These are phyloP conservation scores for Dactylellina cionopaga DNA, from an alignment of 2,329 filamentous ascomycete species.

Conservation along the genomic window DNA sequence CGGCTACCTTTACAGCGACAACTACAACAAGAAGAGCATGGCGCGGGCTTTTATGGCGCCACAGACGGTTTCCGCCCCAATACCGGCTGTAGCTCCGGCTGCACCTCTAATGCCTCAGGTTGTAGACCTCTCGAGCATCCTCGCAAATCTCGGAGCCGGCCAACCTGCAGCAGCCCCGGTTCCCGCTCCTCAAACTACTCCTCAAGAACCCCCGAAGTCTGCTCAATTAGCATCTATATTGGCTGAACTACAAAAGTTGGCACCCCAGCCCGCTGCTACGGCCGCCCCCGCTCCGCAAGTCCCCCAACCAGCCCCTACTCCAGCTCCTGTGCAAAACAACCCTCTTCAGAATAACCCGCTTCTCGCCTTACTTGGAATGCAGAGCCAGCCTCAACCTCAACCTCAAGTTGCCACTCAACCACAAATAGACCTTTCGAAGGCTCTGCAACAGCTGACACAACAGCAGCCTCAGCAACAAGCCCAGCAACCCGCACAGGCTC, in stretches of 20 bases:
- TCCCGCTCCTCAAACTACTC: constrained; percentile 3
- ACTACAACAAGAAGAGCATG: constrained; percentile 35
- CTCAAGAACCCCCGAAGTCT: constrained; percentile 24
- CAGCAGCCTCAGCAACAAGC: constrained; percentile 13
- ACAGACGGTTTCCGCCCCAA: not conserved
- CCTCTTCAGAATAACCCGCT: constrained; percentile 33
- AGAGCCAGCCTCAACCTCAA: constrained; percentile 26
- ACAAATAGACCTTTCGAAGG: constrained; percentile 22
- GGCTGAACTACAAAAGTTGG: constrained; percentile 38
- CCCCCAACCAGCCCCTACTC: constrained; percentile 23
- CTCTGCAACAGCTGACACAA: constrained; percentile 29
- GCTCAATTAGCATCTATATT: constrained; percentile 41
- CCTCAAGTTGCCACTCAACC: constrained; percentile 22
- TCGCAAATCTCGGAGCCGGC: constrained; percentile 39
- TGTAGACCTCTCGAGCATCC: constrained; percentile 45
- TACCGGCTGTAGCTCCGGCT: not conserved
- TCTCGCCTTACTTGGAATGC: constrained; percentile 38
- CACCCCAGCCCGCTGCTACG: constrained; percentile 10
- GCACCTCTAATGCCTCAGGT: constrained; percentile 2
- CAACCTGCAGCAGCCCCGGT: not conserved
- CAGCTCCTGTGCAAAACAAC: constrained; percentile 15
- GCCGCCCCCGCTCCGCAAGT: constrained; percentile 13
- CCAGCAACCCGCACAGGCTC: constrained; percentile 6
- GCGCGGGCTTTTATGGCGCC: constrained; percentile 32
- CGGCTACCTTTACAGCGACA: constrained; percentile 31